Base-by-base conservation (phyloP, 208 protist genomes). In the Acanthamoeba quina region DNA sequence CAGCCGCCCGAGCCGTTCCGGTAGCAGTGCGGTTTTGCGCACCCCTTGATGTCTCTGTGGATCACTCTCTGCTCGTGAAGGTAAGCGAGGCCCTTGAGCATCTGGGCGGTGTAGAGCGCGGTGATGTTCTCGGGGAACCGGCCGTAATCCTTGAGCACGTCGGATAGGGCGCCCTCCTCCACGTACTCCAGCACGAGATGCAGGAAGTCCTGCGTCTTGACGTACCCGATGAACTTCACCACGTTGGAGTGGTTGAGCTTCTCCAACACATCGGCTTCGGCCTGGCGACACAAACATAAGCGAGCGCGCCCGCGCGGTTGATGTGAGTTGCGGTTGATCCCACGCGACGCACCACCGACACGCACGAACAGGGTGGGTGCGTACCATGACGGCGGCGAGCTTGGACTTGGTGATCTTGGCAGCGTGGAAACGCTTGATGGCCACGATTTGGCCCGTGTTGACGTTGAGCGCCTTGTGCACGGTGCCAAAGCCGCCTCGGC, bases 181-280 rank as follows among this genome's bases (percentile, higher is more conserved):
- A 97, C 96, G 83, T 94, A 98, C 95, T 99, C 98, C 41, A 99
- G 83, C 3, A 99, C 94, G 70, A 99, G 98, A 82, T 98, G 97
- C 37, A 99, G 74, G 70, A 95, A 94, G 29, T 97, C 94, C 62
- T 96, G 95, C 37, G 96, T 97, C 31, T 95, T 95, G 29, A 94
- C 90, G 83, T 97, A 96, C 47, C 95, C 95, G 34, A 98, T 72
- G 74, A 98, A 99, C 89, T 98, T 97, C 70, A 98, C 97, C 41
- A 98, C 97, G 82, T 98, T 96, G 58, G 74, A 24, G 88, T 98
- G 97, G 34, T 98, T 94, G 49, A 98, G 95, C 17, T 95, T 92
- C 85, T 97, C 95, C 37, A 98, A 88, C 17, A 98, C 90, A n/a
- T 97, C 68, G 31, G 98, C 97, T 74, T 98, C 97, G n/a, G 31